Conservation (phyloP, 345 rosid species). For the Melaleuca alternifolia region DNA sequence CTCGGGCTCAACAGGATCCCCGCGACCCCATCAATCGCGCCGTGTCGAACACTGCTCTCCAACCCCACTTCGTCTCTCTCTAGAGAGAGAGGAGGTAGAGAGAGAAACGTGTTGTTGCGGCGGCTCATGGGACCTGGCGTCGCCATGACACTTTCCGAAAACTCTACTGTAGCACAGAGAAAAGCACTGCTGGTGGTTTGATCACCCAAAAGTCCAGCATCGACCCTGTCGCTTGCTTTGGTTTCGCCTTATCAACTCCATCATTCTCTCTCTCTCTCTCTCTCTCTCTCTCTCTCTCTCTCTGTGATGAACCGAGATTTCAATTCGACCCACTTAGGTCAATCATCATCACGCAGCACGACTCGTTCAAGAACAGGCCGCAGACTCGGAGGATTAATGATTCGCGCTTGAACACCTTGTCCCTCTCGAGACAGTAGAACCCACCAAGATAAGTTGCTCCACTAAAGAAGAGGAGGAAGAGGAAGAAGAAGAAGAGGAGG, state of each 20-base stretch:
- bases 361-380: neutral
- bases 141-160: neutral
- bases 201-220: too few relatives aligned
- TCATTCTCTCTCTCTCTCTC: neutral
- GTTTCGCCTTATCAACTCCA: neutral
- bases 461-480: neutral
- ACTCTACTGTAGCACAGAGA: neutral
- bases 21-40: neutral
- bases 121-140: neutral
- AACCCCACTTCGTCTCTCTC: too few relatives aligned
- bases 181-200: too few relatives aligned
- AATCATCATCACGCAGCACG: neutral
- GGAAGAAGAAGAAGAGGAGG: neutral
- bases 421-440: neutral
- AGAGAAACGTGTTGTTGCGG: neutral
- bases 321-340: neutral
- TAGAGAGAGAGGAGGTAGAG: neutral
- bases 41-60: neutral
- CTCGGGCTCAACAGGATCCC: neutral
- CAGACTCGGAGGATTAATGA: neutral
- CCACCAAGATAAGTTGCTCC: neutral
- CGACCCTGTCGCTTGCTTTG: neutral
- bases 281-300: too few relatives aligned
- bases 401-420: neutral
- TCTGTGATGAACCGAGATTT: neutral